phyloP scores from a whole-genome alignment of 202 grass and related monocot species.

The Panicum hallii region DNA sequence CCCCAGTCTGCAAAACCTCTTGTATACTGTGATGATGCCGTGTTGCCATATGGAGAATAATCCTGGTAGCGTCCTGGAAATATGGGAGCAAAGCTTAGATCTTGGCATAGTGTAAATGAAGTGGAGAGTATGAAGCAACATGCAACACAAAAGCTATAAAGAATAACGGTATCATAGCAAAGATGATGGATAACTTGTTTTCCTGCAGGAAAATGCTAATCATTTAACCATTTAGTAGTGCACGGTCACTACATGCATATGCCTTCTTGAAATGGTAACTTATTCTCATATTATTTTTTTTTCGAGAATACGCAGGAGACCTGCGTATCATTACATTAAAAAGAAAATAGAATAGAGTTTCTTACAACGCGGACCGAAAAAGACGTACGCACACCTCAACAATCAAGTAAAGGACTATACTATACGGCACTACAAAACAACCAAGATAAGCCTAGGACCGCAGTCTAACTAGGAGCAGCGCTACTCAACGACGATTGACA shows the following conservation, averaged over 20 bases:
- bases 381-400: no score
- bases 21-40: background rate
- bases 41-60: constrained; percentile 15
- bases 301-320: no score
- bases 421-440: no score
- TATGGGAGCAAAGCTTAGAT: background rate
- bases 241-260: background rate
- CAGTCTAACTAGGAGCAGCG: no score
- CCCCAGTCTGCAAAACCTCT: constrained; percentile 45
- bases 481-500: no score
- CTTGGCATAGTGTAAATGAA: background rate
- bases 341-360: no score
- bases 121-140: background rate
- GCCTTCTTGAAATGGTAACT: constrained; percentile 1
- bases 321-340: no score
- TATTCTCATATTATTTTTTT: no score
- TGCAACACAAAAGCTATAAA: background rate
- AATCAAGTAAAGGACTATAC: no score
- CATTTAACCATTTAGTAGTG: background rate
- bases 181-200: background rate
- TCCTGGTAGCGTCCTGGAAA: constrained; percentile 44
- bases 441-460: no score
- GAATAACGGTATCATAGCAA: background rate
- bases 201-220: background rate
- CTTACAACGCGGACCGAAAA: no score